Percentiles rank a stretch among this genome's conserved stretches.
phyloP scores from a whole-genome alignment of 345 rosid genomes.

The Durio zibethinus region DNA sequence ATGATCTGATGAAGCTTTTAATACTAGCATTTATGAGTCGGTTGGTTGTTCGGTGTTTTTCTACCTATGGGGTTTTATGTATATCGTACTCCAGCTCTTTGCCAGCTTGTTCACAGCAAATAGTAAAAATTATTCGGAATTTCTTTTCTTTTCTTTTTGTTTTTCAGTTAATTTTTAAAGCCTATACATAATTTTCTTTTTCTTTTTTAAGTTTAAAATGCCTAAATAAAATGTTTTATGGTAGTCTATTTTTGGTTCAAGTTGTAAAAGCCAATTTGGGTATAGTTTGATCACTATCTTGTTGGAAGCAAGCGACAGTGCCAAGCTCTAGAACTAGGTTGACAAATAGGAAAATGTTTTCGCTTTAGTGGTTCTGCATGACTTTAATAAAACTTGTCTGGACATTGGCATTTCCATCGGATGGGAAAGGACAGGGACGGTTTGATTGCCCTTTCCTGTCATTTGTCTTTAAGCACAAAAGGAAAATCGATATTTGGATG shows the following conservation, averaged over 20 bases:
- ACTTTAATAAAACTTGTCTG: background rate
- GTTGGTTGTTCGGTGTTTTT: conserved; percentile 22
- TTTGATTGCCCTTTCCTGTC: background rate
- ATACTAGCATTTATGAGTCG: conserved; percentile 36
- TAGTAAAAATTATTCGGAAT: background rate
- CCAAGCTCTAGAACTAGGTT: background rate
- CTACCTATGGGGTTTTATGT: background rate
- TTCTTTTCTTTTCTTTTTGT: too few relatives aligned
- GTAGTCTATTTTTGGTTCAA: background rate
- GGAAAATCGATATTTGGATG: background rate
- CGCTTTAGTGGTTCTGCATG: background rate
- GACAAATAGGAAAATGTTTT: background rate
- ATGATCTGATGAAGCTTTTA: background rate
- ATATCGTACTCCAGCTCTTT: background rate
- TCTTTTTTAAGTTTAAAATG: too few relatives aligned
- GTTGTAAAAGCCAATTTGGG: background rate
- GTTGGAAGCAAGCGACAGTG: too few relatives aligned
- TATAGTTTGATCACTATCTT: background rate
- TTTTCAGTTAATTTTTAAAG: too few relatives aligned
- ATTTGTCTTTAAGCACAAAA: background rate
- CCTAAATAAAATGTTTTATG: background rate
- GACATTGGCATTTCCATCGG: background rate
- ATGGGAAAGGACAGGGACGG: background rate
- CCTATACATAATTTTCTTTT: too few relatives aligned
- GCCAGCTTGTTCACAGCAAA: background rate